phyloP scores from a whole-genome alignment of 306 rosid species.

The Citrullus amarus region DNA sequence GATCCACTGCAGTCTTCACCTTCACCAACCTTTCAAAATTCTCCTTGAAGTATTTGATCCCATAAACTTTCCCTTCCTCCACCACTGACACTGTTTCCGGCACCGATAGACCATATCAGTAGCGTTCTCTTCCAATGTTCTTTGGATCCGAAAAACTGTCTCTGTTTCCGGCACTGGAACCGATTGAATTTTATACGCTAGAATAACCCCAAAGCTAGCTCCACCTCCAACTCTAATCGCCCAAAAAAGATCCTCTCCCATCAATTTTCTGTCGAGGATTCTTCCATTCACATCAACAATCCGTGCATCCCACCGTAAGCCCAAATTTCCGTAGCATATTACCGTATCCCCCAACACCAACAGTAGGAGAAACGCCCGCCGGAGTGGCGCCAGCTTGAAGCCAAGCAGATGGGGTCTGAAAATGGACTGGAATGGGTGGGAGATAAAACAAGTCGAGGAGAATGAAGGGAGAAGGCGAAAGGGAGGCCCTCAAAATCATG shows the following conservation, averaged over 20 bases:
- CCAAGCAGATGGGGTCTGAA: conserved; percentile 23
- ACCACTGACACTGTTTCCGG: no score
- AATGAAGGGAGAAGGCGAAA: background rate
- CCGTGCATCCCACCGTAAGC: conserved; percentile 20
- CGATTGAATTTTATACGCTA: conserved; percentile 48
- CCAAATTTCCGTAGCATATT: conserved; percentile 12
- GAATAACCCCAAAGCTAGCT: conserved; percentile 47
- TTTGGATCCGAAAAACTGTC: conserved; percentile 37
- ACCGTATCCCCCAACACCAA: conserved; percentile 69
- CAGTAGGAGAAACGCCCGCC: conserved; percentile 46
- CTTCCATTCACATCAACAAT: conserved; percentile 37
- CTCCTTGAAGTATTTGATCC: conserved; percentile 13
- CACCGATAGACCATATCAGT: no score
- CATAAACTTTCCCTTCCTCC: conserved; percentile 28
- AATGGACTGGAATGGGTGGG: conserved; percentile 9
- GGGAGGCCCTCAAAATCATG: conserved; percentile 21
- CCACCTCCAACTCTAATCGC: conserved; percentile 65
- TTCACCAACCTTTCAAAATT: conserved; percentile 10
- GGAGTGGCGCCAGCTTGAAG: conserved; percentile 63
- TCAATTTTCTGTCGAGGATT: conserved; percentile 33
- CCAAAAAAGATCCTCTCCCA: conserved; percentile 54
- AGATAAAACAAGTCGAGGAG: conserved; percentile 17
- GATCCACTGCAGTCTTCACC: conserved; percentile 14
- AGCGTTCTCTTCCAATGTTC: conserved; percentile 30
- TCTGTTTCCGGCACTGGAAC: conserved; percentile 44